A percentile compares a stretch with the other conserved stretches of the same genome.
These are phyloP conservation scores for Gastrolobium villosum DNA, from an alignment of 306 rosid genomes.

Conservation along the genomic window DNA sequence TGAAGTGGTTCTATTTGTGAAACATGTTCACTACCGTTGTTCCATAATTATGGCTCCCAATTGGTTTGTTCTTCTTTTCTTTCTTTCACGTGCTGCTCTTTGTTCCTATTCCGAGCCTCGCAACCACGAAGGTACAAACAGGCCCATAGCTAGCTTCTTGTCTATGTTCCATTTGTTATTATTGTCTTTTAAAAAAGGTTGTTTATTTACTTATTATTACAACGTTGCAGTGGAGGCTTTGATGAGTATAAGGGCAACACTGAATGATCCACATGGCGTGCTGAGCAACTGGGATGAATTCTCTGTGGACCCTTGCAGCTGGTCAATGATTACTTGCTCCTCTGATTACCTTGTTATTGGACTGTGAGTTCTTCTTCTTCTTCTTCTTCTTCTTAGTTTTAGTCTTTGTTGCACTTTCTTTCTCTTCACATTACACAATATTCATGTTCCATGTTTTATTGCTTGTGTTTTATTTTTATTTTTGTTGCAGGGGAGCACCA, in stretches of 20 bases:
- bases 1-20: not conserved
- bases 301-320: constrained; percentile 97
- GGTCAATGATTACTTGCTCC: constrained; percentile 96
- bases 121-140: constrained; percentile 82
- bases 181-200: too few species aligned
- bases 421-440: not conserved
- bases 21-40: constrained; percentile 17
- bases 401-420: not conserved
- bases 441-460: not conserved
- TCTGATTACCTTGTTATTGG: constrained; percentile 77
- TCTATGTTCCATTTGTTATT: too few species aligned
- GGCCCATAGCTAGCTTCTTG: too few species aligned
- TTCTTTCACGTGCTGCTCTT: constrained; percentile 47
- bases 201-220: too few species aligned
- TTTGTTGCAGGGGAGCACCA: constrained; percentile 81
- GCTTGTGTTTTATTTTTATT: too few species aligned
- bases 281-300: constrained; percentile 87
- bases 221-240: constrained; percentile 77
- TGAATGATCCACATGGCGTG: constrained; percentile 87
- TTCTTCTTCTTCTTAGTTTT: not conserved
- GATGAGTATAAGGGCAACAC: constrained; percentile 60
- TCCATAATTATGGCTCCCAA: constrained; percentile 54
- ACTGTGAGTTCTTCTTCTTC: constrained; percentile 63
- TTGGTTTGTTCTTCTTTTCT: constrained; percentile 37
- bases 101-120: constrained; percentile 80